Base-by-base conservation (phyloP, 2,329 filamentous ascomycete species). In the Colletotrichum chlorophyti region DNA sequence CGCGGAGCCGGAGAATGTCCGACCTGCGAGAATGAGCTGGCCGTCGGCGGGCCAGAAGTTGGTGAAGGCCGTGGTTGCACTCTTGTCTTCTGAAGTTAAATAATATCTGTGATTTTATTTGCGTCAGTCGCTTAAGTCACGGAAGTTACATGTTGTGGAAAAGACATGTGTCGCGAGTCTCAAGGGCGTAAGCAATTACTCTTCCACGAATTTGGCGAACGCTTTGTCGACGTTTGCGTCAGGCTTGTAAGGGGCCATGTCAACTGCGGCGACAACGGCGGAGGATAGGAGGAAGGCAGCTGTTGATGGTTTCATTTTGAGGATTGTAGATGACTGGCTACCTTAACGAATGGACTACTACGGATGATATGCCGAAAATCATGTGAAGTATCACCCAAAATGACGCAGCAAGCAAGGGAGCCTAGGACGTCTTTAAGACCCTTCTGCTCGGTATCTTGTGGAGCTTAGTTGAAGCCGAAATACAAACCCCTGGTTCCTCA, bases 31-130 rank as follows among this genome's bases (percentile, higher is more conserved):
- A 31, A 59, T 10, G 42, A 55, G 38, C 21, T 23, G 14, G n/a
- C 31, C 38, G 31, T 43, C 21, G 10, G 55, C n/a, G 31, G 51
- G 51, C 55, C 55, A 59, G 26, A 59, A 59, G 51, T 59, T 21
- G 11, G 55, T 59, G 31, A 55, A 59, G 3, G 38, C 17, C 3
- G 52, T 34, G 2, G 37, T 59, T 1, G 51, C 31, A n/a, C 6
- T 19, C 14, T 59, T 43, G 32, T 59, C 43, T 2, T 59, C 55
- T 7, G 51, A 50, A 11, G 21, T 12, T 15, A 10, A 23, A 43
- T 59, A 59, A 51, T 55, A 42, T 27, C 38, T 42, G 21, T 27
- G 6, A n/a, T n/a, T n/a, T n/a, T n/a, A n/a, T n/a, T n/a, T n/a
- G n/a, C n/a, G n/a, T n/a, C n/a, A n/a, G n/a, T n/a, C n/a, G n/a